Evolutionary conservation across 2,329 filamentous ascomycete species (phyloP).

Genomic region (Stagonosporopsis cucurbitacearum): DNA sequence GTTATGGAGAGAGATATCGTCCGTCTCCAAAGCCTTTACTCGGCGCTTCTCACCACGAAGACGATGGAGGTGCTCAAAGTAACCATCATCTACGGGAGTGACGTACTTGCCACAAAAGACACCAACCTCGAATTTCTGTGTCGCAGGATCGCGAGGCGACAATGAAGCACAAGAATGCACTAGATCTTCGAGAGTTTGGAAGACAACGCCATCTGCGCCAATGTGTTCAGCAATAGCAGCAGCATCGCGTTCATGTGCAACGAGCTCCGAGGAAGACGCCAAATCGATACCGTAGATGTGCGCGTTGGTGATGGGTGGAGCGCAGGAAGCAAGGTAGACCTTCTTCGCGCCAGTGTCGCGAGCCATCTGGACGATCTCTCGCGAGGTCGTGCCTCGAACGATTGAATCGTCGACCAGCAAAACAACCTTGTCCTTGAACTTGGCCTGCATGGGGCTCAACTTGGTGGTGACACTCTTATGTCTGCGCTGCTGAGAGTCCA

Average conservation of each 20-base stretch:
- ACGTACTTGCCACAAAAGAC: conserved; percentile 90
- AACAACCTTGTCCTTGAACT: conserved; percentile 82
- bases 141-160: conserved; percentile 63
- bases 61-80: conserved; percentile 80
- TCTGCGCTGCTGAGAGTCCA: conserved; percentile 79
- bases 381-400: conserved; percentile 82
- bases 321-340: conserved; percentile 83
- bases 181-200: conserved; percentile 79
- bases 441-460: conserved; percentile 84
- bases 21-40: too few relatives aligned
- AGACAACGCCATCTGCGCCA: conserved; percentile 78
- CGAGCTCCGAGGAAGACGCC: conserved; percentile 72
- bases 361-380: conserved; percentile 83
- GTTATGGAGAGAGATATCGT: too few relatives aligned
- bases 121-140: conserved; percentile 80
- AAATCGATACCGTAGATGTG: conserved; percentile 87
- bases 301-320: conserved; percentile 81
- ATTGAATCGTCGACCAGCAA: conserved; percentile 89
- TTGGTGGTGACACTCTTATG: conserved; percentile 90
- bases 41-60: conserved; percentile 74
- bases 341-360: conserved; percentile 81
- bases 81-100: conserved; percentile 77
- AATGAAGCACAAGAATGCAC: conserved; percentile 78
- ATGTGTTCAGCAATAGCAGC: conserved; percentile 70
- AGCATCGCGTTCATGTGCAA: conserved; percentile 71